A percentile compares a stretch with the other conserved stretches of the same genome.
Conservation (phyloP, 1,284 basidiomycete species). For the Heimioporus retisporus region DNA sequence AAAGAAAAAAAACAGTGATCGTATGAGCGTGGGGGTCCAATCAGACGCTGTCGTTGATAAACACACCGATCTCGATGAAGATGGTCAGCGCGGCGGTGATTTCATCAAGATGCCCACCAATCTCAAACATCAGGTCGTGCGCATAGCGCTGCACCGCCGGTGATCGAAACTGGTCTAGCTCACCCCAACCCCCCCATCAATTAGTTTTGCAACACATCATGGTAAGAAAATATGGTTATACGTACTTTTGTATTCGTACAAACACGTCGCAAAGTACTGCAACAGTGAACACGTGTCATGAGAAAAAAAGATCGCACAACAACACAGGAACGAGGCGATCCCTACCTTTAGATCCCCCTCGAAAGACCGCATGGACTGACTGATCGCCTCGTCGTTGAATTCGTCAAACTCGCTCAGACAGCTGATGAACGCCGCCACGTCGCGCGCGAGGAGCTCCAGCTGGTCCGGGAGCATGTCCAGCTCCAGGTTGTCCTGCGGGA, state of each 20-base stretch:
- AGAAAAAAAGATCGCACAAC: too few species aligned
- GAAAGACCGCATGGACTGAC: slow-evolving; percentile 58
- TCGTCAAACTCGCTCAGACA: slow-evolving; percentile 66
- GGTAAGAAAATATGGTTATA: slow-evolving; percentile 18
- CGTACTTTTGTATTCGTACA: slow-evolving; percentile 37
- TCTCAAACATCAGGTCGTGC: slow-evolving; percentile 62
- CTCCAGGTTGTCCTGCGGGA: slow-evolving; percentile 35
- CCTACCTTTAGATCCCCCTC: slow-evolving; percentile 60
- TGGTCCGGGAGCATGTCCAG: slow-evolving; percentile 44
- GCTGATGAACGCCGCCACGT: slow-evolving; percentile 60
- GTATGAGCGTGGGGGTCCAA: too few species aligned
- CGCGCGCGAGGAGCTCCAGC: slow-evolving; percentile 55
- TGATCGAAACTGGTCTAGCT: slow-evolving; percentile 55
- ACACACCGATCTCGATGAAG: slow-evolving; percentile 63
- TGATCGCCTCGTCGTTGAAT: slow-evolving; percentile 65
- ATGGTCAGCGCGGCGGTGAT: slow-evolving; percentile 58
- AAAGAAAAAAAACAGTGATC: too few species aligned
- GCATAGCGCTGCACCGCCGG: slow-evolving; percentile 64
- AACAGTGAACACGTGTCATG: background rate
- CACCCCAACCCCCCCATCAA: background rate
- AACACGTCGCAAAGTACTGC: slow-evolving; percentile 44
- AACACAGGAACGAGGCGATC: background rate
- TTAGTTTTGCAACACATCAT: background rate
- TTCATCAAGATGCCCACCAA: slow-evolving; percentile 63
- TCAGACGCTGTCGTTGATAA: background rate